Conservation (phyloP, 768 basidiomycete genomes). For the Harrya chromipes region DNA sequence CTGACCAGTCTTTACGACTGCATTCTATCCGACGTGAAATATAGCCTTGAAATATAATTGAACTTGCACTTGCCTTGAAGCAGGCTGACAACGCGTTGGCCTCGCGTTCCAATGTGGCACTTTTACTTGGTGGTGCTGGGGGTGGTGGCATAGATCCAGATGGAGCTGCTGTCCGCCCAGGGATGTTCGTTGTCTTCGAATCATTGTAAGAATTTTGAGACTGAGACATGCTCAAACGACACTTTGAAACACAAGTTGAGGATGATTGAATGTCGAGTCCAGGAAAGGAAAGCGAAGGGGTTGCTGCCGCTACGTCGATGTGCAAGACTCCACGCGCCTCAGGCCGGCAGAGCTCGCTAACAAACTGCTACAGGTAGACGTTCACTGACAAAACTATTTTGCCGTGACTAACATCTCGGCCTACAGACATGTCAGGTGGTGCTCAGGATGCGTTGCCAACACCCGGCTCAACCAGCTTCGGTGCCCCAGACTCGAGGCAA, state of each 20-base stretch:
- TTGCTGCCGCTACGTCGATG: not conserved
- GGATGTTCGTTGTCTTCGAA: constrained; percentile 5
- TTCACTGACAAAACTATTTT: not conserved
- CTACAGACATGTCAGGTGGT: constrained; percentile 21
- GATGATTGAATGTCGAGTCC: constrained; percentile 2
- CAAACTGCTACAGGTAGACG: not conserved
- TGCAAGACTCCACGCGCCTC: not conserved
- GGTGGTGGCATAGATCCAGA: constrained; percentile 49
- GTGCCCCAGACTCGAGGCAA: constrained; percentile 6
- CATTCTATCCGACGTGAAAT: constrained; percentile 39
- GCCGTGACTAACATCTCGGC: not conserved
- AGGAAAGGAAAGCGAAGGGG: constrained; percentile 23
- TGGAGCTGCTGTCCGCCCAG: constrained; percentile 28
- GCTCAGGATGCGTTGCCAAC: constrained; percentile 16
- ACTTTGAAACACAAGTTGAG: not conserved
- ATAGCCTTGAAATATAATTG: not conserved
- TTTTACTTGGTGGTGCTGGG: constrained; percentile 40
- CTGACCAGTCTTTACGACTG: constrained; percentile 68
- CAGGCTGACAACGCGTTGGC: constrained; percentile 52
- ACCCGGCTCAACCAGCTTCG: constrained; percentile 15
- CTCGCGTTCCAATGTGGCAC: constrained; percentile 60
- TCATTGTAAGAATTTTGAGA: constrained; percentile 28
- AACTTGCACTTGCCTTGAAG: constrained; percentile 47
- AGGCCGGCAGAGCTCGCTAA: not conserved
- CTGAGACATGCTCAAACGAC: constrained; percentile 39